Percentiles rank a stretch among this genome's conserved stretches.
These are phyloP conservation scores for Penicillium atrosanguineum DNA, from an alignment of 495 filamentous ascomycete species.

Conservation along the genomic window DNA sequence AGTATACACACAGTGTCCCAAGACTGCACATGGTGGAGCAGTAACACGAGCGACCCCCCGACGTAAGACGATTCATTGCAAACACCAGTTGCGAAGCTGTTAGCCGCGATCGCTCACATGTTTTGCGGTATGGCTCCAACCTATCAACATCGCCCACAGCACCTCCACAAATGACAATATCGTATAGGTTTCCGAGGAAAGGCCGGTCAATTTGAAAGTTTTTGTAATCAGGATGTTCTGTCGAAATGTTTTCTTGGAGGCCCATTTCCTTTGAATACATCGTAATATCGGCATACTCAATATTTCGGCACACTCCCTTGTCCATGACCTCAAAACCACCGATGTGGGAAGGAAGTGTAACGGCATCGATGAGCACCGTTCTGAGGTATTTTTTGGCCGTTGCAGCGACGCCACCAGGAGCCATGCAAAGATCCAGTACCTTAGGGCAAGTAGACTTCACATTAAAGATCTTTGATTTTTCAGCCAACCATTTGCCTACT, in stretches of 20 bases:
- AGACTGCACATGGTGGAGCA: no score
- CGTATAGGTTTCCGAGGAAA: constrained; percentile 1
- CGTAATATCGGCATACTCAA: constrained; percentile 4
- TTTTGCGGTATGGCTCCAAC: neutral
- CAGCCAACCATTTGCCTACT: neutral
- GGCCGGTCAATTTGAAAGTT: neutral
- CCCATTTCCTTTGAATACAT: constrained; percentile 6
- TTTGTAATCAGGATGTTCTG: neutral
- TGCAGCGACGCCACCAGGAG: constrained; percentile 3
- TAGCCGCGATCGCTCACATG: no score
- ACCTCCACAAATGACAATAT: constrained; percentile 1
- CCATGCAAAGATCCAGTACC: constrained; percentile 7
- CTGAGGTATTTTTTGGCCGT: constrained; percentile 1
- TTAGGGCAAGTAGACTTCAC: neutral
- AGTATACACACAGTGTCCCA: no score
- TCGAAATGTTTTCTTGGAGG: neutral
- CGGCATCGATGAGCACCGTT: neutral
- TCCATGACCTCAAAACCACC: constrained; percentile 2
- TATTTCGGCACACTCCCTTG: neutral
- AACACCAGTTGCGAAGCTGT: no score
- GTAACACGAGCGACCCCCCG: no score
- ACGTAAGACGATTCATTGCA: no score
- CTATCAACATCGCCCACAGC: neutral
- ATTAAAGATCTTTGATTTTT: neutral
- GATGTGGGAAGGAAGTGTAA: constrained; percentile 1